Base-by-base conservation (phyloP, 768 basidiomycete genomes). In the Xerocomus brunneocitrinus region DNA sequence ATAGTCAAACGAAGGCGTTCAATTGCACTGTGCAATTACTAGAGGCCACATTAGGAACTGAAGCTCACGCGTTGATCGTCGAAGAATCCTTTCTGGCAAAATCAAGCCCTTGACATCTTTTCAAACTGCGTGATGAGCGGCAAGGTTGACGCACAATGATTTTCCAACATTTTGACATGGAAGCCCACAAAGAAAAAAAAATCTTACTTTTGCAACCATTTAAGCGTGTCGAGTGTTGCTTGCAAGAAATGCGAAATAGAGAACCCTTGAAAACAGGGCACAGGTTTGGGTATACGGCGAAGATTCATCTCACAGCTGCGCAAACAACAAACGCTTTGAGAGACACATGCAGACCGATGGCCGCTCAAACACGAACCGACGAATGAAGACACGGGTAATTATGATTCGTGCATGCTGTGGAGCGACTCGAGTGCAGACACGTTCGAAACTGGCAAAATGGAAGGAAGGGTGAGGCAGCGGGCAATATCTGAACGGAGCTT, bases 261-360 rank as follows among this genome's bases (percentile, higher is more conserved):
- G 24, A 39, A 53, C 52, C 48, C 40, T 54, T 54, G 34, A 56
- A 58, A 55, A 53, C 38, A 51, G 22, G 28, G 46, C 55, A 61
- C 57, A 51, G 55, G 32, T 53, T 54, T 57, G 40, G 1, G 31
- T 51, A 53, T 42, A 48, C 24, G 51, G 43, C 53, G 58, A 58
- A 65, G 63, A 55, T 63, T 55, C 65, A 67, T 64, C 53, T 61
- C 31, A 47, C 6, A 42, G 56, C 65, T 65, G 62, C 58, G 67
- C 61, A 57, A 52, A 30, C 48, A 47, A 49, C 38, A 40, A 54
- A 47, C 28, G 24, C 31, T 54, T 57, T 24, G 40, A 25, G 52
- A 44, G 28, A n/a, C 43, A 30, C n/a, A 31, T n/a, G 8, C 27
- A 31, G 28, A 24, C 42, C 27, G 49, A 50, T 48, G 34, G 50